Base-by-base conservation (phyloP, 495 filamentous ascomycete genomes). In the Penicillium salamii region DNA sequence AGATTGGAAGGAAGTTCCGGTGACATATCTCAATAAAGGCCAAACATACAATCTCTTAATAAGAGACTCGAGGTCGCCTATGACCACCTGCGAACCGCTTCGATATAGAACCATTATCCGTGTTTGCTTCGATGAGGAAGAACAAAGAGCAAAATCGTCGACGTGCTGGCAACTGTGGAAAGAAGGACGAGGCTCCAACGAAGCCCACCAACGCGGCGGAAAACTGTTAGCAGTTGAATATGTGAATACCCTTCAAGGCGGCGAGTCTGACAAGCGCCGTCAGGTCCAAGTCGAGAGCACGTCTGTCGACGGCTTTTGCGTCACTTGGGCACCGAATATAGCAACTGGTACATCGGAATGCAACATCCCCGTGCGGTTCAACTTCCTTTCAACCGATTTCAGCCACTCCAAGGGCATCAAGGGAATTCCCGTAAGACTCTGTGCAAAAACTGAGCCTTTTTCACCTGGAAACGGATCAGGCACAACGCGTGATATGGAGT, bases 351-450 rank as follows among this genome's bases (percentile, higher is more conserved):
- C 70, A 1, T 72, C 85, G 5, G 87, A 95, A 46, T 90, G 87
- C 65, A 84, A 78, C 24, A 80, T 97, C 41, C 82, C 88, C 17
- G 87, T 96, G 8, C 87, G 90, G 41, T 97, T 96, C 78, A 97
- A 97, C 68, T 97, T 97, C 59, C 78, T 97, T 0, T 97, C 91
- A 0, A 97, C 92, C 18, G 91, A 97, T 62, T 97, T 96, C 65
- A 96, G 89, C 66, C 91, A 95, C 58, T 96, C 91, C 9, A 96
- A 97, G 58, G 92, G 91, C 34, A 91, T 97, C 19, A 97, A 96
- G 67, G 91, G 91, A 15, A 93, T 95, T 46, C 88, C 91, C 0
- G 91, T 97, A 18, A 75, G 91, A 38, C 75, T 97, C 1, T 96
- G 92, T 63, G 82, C 89, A 12, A 96, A 96, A 69, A 96, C 92